phyloP scores from a whole-genome alignment of 1,139 yeast genomes.

The Geotrichum europaeum region DNA sequence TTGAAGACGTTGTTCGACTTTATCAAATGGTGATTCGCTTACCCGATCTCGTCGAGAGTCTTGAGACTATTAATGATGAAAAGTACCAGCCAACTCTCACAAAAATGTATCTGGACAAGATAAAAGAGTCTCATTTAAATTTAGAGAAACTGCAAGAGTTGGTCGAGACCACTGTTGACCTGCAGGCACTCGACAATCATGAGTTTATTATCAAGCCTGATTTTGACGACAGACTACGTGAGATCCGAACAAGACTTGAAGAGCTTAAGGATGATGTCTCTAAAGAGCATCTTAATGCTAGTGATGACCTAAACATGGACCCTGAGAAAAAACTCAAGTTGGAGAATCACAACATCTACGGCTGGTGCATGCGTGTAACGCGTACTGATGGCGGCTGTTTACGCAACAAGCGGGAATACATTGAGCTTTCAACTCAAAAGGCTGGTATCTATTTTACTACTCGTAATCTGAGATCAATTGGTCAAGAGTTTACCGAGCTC shows the following conservation, averaged over 20 bases:
- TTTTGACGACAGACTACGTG: conserved; percentile 69
- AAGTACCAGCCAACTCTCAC: conserved; percentile 34
- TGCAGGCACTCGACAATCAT: conserved; percentile 68
- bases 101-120: conserved; percentile 53
- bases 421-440: conserved; percentile 82
- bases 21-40: conserved; percentile 70
- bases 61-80: conserved; percentile 36
- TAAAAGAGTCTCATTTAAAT: conserved; percentile 45
- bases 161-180: conserved; percentile 87
- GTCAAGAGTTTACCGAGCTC: conserved; percentile 53
- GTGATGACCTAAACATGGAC: conserved; percentile 73
- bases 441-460: conserved; percentile 93
- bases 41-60: conserved; percentile 57
- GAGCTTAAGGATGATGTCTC: conserved; percentile 51
- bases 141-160: conserved; percentile 71
- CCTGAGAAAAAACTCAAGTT: conserved; percentile 80
- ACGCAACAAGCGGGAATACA: conserved; percentile 54
- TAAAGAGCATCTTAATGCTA: conserved; percentile 55
- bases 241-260: conserved; percentile 54
- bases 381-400: conserved; percentile 80
- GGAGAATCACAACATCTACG: conserved; percentile 79
- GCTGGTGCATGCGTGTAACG: conserved; percentile 91
- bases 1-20: conserved; percentile 87
- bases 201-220: conserved; percentile 86
- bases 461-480: conserved; percentile 50